Conservation (phyloP, 352 stramenopile species). For the Pythium sukuiense region DNA sequence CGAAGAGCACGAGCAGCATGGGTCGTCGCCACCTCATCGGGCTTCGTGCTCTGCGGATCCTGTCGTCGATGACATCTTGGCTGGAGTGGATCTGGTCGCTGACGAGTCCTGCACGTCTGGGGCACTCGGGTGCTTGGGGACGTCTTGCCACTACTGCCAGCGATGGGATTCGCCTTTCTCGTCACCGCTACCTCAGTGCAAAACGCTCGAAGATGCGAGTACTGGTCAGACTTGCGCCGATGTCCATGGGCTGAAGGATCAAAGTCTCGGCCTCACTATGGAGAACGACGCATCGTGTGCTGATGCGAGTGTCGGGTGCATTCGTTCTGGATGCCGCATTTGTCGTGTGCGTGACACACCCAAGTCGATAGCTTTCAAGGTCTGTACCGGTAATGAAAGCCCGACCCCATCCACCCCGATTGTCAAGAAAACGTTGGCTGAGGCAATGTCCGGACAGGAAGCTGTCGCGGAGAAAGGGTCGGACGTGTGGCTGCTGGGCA, state of each 20-base stretch:
- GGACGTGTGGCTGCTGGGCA: background rate
- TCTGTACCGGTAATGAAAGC: too few species aligned
- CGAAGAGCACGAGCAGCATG: too few species aligned
- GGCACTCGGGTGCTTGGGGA: conserved; percentile 21
- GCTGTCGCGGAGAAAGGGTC: background rate
- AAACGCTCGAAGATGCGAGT: background rate
- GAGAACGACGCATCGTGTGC: too few species aligned
- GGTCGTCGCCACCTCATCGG: too few species aligned
- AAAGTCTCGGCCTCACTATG: too few species aligned
- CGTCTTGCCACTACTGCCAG: conserved; percentile 27
- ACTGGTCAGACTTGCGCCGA: background rate
- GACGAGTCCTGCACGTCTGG: background rate
- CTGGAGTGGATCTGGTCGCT: too few species aligned
- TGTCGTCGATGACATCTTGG: too few species aligned
- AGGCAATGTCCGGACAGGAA: background rate
- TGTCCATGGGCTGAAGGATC: background rate
- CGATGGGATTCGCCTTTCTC: background rate
- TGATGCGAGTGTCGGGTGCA: too few species aligned
- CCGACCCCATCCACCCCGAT: background rate
- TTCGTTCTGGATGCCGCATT: too few species aligned
- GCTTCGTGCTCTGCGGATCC: too few species aligned
- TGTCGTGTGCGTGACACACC: background rate
- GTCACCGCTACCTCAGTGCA: background rate
- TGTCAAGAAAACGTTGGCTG: background rate
- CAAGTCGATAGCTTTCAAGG: background rate